Percentiles rank a stretch among this genome's conserved stretches.
Evolutionary conservation across 164 flowering plant genomes (phyloP).

Genomic region (Saururus chinensis): DNA sequence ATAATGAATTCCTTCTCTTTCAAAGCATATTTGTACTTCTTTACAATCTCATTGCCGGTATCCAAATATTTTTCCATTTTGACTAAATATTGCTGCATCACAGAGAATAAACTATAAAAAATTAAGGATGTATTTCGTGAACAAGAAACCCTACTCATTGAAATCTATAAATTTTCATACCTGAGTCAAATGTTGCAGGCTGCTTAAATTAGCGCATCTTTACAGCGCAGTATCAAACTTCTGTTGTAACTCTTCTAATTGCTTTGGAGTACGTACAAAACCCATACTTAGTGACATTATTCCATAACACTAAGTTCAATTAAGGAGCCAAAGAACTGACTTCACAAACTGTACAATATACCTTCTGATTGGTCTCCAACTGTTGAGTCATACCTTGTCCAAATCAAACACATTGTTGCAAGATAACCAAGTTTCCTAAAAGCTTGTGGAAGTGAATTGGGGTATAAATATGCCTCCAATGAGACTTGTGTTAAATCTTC

Average conservation of each 20-base stretch:
- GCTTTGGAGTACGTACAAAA: conserved; percentile 22
- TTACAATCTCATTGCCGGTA: conserved; percentile 53
- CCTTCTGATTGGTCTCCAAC: conserved; percentile 77
- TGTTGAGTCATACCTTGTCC: conserved; percentile 56
- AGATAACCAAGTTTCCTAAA: no score
- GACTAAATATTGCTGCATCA: conserved; percentile 51
- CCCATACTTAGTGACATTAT: not conserved
- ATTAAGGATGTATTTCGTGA: not conserved
- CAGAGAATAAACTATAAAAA: not conserved
- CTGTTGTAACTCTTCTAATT: conserved; percentile 67
- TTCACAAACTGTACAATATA: conserved; percentile 7
- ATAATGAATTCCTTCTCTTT: conserved; percentile 78
- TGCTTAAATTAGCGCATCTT: conserved; percentile 42
- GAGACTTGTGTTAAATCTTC: no score
- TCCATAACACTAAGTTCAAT: not conserved
- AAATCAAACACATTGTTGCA: conserved; percentile 1
- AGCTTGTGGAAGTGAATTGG: no score
- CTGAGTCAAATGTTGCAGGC: conserved; percentile 61
- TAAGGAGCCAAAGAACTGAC: not conserved
- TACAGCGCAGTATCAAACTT: conserved; percentile 50
- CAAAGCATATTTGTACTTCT: conserved; percentile 52
- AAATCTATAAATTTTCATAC: conserved; percentile 20
- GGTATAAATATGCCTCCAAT: no score
- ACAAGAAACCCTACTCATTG: no score
- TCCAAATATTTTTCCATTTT: conserved; percentile 44